Percentiles rank a stretch among this genome's conserved stretches.
Conservation (phyloP, 768 basidiomycete genomes). For the Kondoa subrosea region DNA sequence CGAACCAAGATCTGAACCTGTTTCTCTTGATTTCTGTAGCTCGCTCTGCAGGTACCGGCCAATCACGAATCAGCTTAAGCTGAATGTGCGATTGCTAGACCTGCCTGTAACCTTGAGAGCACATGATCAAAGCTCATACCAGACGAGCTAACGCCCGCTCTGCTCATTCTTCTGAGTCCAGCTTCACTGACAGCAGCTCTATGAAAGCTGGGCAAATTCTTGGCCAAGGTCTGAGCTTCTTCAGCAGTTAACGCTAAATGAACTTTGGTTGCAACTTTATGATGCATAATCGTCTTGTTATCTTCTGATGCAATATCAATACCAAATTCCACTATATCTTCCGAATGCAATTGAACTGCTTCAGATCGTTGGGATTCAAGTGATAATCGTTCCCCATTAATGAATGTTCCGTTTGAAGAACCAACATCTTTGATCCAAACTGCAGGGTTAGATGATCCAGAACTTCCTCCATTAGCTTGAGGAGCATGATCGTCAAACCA, state of each 20-base stretch:
- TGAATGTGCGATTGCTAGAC: slow-evolving; percentile 1
- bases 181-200: slow-evolving; percentile 21
- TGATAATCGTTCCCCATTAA: slow-evolving; percentile 84
- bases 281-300: slow-evolving; percentile 92
- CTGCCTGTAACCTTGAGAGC: slow-evolving; percentile 56
- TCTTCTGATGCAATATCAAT: slow-evolving; percentile 98
- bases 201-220: neutral
- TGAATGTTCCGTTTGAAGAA: slow-evolving; percentile 94
- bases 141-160: slow-evolving; percentile 1
- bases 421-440: slow-evolving; percentile 98
- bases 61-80: neutral
- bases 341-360: slow-evolving; percentile 80
- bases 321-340: slow-evolving; percentile 96
- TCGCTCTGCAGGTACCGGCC: slow-evolving; percentile 47
- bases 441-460: neutral
- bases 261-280: slow-evolving; percentile 92
- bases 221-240: slow-evolving; percentile 41
- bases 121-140: slow-evolving; percentile 78
- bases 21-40: slow-evolving; percentile 88
- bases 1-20: slow-evolving; percentile 63
- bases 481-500: slow-evolving; percentile 51
- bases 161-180: slow-evolving; percentile 16
- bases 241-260: slow-evolving; percentile 73
- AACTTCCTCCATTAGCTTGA: slow-evolving; percentile 21
- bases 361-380: slow-evolving; percentile 78